Evolutionary conservation across 2,329 filamentous ascomycete species (phyloP).

Genomic region (Penicillium sp.): DNA sequence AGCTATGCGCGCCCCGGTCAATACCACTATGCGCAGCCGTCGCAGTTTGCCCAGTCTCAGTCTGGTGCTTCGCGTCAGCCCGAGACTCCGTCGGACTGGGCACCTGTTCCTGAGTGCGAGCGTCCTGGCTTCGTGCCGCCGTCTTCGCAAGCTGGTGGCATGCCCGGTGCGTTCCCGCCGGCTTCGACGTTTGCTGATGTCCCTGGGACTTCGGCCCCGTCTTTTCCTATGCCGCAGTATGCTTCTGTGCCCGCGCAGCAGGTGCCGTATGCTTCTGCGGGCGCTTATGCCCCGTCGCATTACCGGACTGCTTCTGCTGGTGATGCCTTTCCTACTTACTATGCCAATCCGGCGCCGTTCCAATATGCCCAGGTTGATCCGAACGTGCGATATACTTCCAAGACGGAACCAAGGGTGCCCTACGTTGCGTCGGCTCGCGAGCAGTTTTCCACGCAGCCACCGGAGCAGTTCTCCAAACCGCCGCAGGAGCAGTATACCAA

Average conservation of each 20-base stretch:
- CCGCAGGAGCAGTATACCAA: slow-evolving; percentile 13
- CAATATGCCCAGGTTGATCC: slow-evolving; percentile 40
- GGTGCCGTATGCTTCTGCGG: slow-evolving; percentile 19
- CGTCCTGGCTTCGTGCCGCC: slow-evolving; percentile 41
- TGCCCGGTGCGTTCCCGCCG: slow-evolving; percentile 32
- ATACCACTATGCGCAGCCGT: slow-evolving; percentile 31
- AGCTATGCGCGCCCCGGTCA: slow-evolving; percentile 31
- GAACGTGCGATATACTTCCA: slow-evolving; percentile 38
- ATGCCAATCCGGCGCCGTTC: slow-evolving; percentile 31
- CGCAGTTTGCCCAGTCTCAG: slow-evolving; percentile 16
- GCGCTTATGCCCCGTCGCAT: slow-evolving; percentile 22
- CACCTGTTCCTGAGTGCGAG: slow-evolving; percentile 37
- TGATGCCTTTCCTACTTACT: slow-evolving; percentile 20
- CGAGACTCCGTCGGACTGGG: slow-evolving; percentile 29
- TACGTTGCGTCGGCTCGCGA: slow-evolving; percentile 24
- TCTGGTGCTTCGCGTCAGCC: slow-evolving; percentile 14
- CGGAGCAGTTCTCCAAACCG: slow-evolving; percentile 14
- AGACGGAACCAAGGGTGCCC: slow-evolving; percentile 19
- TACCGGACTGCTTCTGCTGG: slow-evolving; percentile 28
- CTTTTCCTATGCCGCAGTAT: slow-evolving; percentile 32
- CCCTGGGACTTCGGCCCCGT: slow-evolving; percentile 16
- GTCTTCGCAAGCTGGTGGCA: slow-evolving; percentile 25
- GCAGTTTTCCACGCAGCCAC: slow-evolving; percentile 23
- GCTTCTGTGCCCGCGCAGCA: slow-evolving; percentile 20
- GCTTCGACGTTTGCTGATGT: slow-evolving; percentile 20